Evolutionary conservation across 495 filamentous ascomycete species (phyloP).

Genomic region (Daldinia bambusicola): DNA sequence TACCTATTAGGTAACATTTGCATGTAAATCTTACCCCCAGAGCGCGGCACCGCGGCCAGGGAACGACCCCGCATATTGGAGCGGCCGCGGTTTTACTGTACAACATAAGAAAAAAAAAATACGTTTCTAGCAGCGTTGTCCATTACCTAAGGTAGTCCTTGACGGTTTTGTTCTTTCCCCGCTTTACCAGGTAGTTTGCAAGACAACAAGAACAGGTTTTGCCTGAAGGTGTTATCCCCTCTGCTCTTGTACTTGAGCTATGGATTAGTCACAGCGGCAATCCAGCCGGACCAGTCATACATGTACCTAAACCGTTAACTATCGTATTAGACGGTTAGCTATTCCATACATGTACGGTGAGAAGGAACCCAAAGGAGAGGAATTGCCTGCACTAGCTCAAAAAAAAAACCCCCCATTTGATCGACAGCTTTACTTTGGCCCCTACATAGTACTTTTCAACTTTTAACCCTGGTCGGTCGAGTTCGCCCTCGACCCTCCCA

Average conservation of each 20-base stretch:
- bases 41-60: background rate
- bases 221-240: too few relatives aligned
- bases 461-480: slow-evolving; percentile 34
- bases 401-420: slow-evolving; percentile 29
- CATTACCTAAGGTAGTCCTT: background rate
- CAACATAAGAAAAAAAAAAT: too few relatives aligned
- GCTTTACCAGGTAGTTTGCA: background rate
- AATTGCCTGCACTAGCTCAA: slow-evolving; percentile 30
- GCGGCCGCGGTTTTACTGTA: background rate
- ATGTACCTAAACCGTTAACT: background rate
- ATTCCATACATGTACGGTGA: background rate
- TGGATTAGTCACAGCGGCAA: too few relatives aligned
- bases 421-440: slow-evolving; percentile 23
- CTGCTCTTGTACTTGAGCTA: background rate
- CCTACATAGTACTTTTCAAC: slow-evolving; percentile 26
- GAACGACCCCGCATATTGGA: slow-evolving; percentile 5
- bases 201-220: too few relatives aligned
- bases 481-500: slow-evolving; percentile 28
- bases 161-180: background rate
- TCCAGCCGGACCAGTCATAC: too few relatives aligned
- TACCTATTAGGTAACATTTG: background rate
- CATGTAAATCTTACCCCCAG: background rate
- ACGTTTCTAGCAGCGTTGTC: background rate
- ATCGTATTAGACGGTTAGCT: background rate
- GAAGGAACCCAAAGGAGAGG: slow-evolving; percentile 32